Evolutionary conservation across 1,139 yeast genomes (phyloP), one percentile per base, ranked within the genome.

Genomic region (Meyerozyma carpophila): DNA sequence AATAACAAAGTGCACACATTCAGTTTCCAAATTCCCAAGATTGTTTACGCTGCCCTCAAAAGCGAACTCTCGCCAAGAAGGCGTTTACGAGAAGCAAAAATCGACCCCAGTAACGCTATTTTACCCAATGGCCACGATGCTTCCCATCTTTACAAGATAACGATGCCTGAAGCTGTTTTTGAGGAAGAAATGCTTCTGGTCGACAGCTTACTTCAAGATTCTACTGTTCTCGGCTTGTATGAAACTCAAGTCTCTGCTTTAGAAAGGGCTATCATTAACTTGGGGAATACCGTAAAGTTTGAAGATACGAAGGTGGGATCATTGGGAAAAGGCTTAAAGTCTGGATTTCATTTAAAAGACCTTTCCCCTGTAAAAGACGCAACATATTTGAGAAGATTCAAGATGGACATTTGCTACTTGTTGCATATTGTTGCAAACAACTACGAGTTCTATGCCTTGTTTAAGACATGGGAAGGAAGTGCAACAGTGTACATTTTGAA

Each of bases 271-370:
- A 75, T 90, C 34, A 76, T 94, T 51, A 84, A 84, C 34, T 66
- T 93, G 29, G 98, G 98, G 2, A 74, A 82, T 24, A 71, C 79
- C 9, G 86, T 93, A 25, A 73, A 73, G 28, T 84, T 90, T 50
- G 87, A 80, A 51, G 82, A 78, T 49, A 74, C 86, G 0, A 70
- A 74, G 44, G 80, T 89, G 14, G 96, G 97, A 14, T 79, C 93
- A 1, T 69, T 93, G n/a, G 95, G 97, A 8, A 80, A 77, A 54
- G 96, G 97, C 24, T 68, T 94, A 48, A 90, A 88, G 52, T 75
- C 78, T 47, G 98, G 98, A 0, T 94, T 94, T 62, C 80, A 84
- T 18, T 59, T 78, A 46, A 77, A 77, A 44, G 83, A 85, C 59
- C 63, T 86, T 41, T 62, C 68, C 16, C 63, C 68, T 52, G 65